These are phyloP conservation scores for Mercurialis annua DNA, from an alignment of 345 rosid genomes.

Conservation along the genomic window DNA sequence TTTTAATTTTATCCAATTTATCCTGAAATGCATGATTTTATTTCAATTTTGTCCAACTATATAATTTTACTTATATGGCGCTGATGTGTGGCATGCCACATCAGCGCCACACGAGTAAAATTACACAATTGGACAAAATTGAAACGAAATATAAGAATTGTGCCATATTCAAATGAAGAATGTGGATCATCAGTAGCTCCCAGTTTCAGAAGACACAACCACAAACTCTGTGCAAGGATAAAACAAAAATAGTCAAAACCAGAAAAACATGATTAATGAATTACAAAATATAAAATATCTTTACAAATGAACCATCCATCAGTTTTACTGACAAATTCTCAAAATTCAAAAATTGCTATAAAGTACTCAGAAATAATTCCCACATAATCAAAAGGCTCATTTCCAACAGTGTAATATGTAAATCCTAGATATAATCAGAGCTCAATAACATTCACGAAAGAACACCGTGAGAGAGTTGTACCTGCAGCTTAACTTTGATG, in stretches of 20 bases:
- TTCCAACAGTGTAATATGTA: neutral
- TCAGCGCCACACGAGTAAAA: too few species aligned
- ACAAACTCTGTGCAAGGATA: conserved; percentile 58
- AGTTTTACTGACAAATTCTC: neutral
- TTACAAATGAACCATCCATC: neutral
- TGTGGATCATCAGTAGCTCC: conserved; percentile 94
- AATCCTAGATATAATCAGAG: conserved; percentile 8
- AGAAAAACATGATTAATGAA: neutral
- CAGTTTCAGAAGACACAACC: conserved; percentile 89
- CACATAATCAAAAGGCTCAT: neutral
- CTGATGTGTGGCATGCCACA: too few species aligned
- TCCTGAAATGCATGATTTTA: too few species aligned
- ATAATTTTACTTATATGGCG: too few species aligned
- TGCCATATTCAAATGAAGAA: conserved; percentile 98
- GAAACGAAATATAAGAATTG: too few species aligned
- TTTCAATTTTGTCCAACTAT: too few species aligned
- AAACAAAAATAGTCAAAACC: neutral
- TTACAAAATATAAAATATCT: neutral
- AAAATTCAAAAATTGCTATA: neutral
- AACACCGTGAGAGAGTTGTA: conserved; percentile 18
- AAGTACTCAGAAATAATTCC: neutral
- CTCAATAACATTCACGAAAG: neutral
- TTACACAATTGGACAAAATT: too few species aligned
- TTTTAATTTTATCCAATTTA: too few species aligned
- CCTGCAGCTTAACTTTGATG: conserved; percentile 98